Evolutionary conservation across 164 flowering plant species (phyloP), one percentile per base, ranked within the genome.

Genomic region (Euptelea pleiosperma): DNA sequence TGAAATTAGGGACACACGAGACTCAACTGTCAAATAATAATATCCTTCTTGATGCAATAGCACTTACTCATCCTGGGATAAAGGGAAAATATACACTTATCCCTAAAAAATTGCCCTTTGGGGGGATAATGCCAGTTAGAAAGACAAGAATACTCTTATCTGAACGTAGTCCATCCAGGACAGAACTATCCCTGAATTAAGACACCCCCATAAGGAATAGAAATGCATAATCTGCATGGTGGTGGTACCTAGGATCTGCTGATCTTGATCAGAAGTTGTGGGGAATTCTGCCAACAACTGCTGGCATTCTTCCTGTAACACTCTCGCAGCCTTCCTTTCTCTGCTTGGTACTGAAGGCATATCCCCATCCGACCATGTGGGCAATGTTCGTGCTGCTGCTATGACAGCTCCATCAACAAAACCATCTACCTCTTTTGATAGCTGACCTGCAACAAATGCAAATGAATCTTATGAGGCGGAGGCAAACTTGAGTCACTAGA

Each of bases 321-420:
- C 80, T 70, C 68, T 84, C 18, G 71, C 94, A 45, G 97, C 88
- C 73, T 76, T 84, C 73, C 85, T 75, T 73, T 89, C 98, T 34
- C 42, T 4, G 53, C 94, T 93, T 50, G 97, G 98, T 18, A 84
- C 51, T 29, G 81, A 75, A 62, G 98, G 98, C 46, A 81, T 61
- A 71, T 87, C 98, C 46, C 94, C 79, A 52, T 89, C 96, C 54
- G 91, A 86, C 98, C 98, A 93, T 57, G 94, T 79, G 9, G 97
- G 97, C 71, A 87, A 57, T 41, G 97, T 79, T 75, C 97, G 76
- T 63, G 96, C 97, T 12, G 98, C 98, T 44, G 96, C 98, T 45
- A 93, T 72, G 31, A 93, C 85, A 4, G 98, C 96, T 60, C 98
- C 98, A 67, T 89, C 96, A 57, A 89, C 82, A 64, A 89, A 93